phyloP scores from a whole-genome alignment of 2,329 filamentous ascomycete genomes.

The Huntiella bhutanensis region DNA sequence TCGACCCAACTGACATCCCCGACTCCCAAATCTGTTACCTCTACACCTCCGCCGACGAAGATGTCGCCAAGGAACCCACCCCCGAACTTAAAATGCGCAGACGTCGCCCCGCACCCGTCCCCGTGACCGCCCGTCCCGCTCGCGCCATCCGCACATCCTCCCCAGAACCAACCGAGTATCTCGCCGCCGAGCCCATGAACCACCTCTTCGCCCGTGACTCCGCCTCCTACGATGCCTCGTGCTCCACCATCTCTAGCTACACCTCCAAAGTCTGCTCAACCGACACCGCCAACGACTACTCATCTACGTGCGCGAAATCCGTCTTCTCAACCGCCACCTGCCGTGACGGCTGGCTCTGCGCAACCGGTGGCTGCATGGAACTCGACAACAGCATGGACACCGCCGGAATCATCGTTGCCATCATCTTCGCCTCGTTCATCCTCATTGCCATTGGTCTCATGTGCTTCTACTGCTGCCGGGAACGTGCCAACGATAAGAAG shows the following conservation, averaged over 20 bases:
- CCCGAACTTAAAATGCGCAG: conserved; percentile 8
- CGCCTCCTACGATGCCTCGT: conserved; percentile 4
- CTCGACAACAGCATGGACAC: conserved; percentile 22
- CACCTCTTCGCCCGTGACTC: conserved; percentile 11
- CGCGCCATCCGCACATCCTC: neutral
- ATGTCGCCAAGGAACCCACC: neutral
- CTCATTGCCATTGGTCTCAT: conserved; percentile 22
- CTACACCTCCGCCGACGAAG: conserved; percentile 16
- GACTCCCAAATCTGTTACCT: conserved; percentile 16
- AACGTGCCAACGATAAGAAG: conserved; percentile 26
- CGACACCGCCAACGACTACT: conserved; percentile 15
- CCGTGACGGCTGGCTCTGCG: conserved; percentile 26
- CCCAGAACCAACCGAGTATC: conserved; percentile 1
- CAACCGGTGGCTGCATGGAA: conserved; percentile 26
- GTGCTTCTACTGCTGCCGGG: conserved; percentile 32
- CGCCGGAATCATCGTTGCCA: conserved; percentile 28
- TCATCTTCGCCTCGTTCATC: conserved; percentile 26
- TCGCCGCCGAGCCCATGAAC: conserved; percentile 11
- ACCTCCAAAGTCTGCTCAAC: conserved; percentile 19
- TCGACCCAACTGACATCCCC: conserved; percentile 17
- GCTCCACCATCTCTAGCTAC: conserved; percentile 13
- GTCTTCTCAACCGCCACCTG: conserved; percentile 21
- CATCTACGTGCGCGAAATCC: conserved; percentile 23
- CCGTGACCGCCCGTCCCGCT: conserved; percentile 2
- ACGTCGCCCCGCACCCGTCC: conserved; percentile 5